Conservation (phyloP, 768 basidiomycete species). For the Phanerochaete sordida region DNA sequence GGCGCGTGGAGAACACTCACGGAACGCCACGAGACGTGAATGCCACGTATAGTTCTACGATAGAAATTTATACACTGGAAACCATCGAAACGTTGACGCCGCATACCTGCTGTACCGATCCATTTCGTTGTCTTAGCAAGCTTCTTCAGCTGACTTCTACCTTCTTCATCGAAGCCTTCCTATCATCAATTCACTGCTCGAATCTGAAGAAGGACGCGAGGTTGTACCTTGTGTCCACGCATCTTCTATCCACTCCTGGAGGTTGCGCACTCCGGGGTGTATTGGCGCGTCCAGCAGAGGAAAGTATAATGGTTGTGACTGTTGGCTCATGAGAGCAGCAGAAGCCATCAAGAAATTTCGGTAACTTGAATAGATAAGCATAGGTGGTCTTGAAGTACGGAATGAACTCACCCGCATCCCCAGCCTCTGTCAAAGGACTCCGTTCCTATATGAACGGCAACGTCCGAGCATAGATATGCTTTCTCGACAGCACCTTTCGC, state of each 20-base stretch:
- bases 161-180: conserved; percentile 72
- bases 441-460: conserved; percentile 52
- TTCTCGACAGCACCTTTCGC: conserved; percentile 44
- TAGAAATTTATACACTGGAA: no score
- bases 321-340: conserved; percentile 66
- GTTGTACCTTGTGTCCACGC: conserved; percentile 69
- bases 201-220: neutral
- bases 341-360: conserved; percentile 83
- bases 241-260: conserved; percentile 77
- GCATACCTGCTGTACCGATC: conserved; percentile 76
- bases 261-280: conserved; percentile 65
- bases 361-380: conserved; percentile 45
- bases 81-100: no score
- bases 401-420: conserved; percentile 43
- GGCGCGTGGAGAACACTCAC: conserved; percentile 39
- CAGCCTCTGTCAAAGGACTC: conserved; percentile 63
- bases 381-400: conserved; percentile 4
- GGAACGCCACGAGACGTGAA: conserved; percentile 79
- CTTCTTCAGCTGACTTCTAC: conserved; percentile 53
- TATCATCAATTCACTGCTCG: no score
- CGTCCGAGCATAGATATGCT: conserved; percentile 63
- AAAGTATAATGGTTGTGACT: conserved; percentile 57
- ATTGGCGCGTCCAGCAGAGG: conserved; percentile 52
- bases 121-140: conserved; percentile 61
- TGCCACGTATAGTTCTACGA: conserved; percentile 70